Base-by-base conservation (phyloP, 169 alveolate species). In the Theileria annulata region DNA sequence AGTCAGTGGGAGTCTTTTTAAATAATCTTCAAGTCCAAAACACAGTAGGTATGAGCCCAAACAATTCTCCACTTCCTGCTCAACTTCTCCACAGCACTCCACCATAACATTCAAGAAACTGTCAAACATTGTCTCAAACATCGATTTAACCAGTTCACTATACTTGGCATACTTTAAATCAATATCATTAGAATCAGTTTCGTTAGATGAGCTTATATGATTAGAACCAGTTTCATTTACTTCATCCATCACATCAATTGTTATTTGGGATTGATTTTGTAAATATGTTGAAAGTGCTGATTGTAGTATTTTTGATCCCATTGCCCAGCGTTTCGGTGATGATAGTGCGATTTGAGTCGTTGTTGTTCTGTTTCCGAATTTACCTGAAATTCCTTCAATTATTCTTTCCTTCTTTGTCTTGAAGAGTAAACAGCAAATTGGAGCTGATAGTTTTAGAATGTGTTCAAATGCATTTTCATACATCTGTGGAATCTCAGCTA, bases 31-130 rank as follows among this genome's bases (percentile, higher is more conserved):
- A 21, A 82, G 23, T 23, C 89, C 89, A 66, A 82, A 82, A n/a
- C 47, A 72, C 28, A 8, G 33, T n/a, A 75, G 35, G 47, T 68
- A 82, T n/a, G 70, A 2, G 64, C 89, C 86, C 58, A 82, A 15
- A 71, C 89, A 82, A 21, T 74, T 75, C 64, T 82, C 89, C 21
- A 75, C 63, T 33, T 82, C 89, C 81, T 75, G 64, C 63, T 78
- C 80, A 25, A 82, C 35, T 35, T 28, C 62, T 6, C 89, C 89
- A 2, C 60, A 72, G 21, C 78, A n/a, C 35, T 82, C 89, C 71
- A 60, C 67, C 33, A 72, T 66, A 56, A 82, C 77, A 31, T 82
- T 80, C 35, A 82, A 19, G 2, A 70, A 66, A 19, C 71, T 4
- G n/a, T 72, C 83, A 31, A 80, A 35, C 23, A 79, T 51, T 19